Evolutionary conservation across 1,284 basidiomycete species (phyloP).

Genomic region (Coniophora puteana): DNA sequence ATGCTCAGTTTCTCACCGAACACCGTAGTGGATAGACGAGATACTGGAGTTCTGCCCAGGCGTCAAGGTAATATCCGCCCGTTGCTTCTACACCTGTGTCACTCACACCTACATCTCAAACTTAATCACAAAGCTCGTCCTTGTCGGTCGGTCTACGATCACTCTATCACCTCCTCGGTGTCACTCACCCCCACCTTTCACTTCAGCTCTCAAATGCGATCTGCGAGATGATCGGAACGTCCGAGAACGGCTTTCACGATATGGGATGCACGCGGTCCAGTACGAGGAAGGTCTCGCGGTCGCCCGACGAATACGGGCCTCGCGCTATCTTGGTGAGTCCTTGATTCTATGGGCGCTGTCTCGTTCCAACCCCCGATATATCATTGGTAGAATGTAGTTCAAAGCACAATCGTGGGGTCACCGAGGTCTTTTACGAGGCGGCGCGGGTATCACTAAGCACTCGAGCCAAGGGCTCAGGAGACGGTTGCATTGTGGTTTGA

Average conservation of each 20-base stretch:
- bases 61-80: slow-evolving; percentile 80
- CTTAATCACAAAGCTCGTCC: slow-evolving; percentile 78
- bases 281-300: slow-evolving; percentile 90
- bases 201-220: slow-evolving; percentile 89
- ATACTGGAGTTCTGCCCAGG: slow-evolving; percentile 89
- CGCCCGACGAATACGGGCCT: slow-evolving; percentile 88
- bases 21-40: slow-evolving; percentile 81
- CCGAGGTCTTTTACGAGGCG: slow-evolving; percentile 89
- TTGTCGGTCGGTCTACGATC: slow-evolving; percentile 78
- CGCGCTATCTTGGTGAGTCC: slow-evolving; percentile 79
- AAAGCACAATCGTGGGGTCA: slow-evolving; percentile 91
- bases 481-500: slow-evolving; percentile 56
- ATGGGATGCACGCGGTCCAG: slow-evolving; percentile 68
- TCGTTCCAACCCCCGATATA: slow-evolving; percentile 1
- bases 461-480: slow-evolving; percentile 61
- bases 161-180: slow-evolving; percentile 6
- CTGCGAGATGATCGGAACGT: slow-evolving; percentile 75
- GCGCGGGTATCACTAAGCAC: slow-evolving; percentile 80
- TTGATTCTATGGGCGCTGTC: no score
- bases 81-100: slow-evolving; percentile 5
- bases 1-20: slow-evolving; percentile 4
- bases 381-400: slow-evolving; percentile 82
- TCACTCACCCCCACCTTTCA: slow-evolving; percentile 14
- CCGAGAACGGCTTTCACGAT: slow-evolving; percentile 64
- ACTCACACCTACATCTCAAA: slow-evolving; percentile 9